Base-by-base conservation (phyloP, 345 rosid genomes). In the Hibiscus trionum region DNA sequence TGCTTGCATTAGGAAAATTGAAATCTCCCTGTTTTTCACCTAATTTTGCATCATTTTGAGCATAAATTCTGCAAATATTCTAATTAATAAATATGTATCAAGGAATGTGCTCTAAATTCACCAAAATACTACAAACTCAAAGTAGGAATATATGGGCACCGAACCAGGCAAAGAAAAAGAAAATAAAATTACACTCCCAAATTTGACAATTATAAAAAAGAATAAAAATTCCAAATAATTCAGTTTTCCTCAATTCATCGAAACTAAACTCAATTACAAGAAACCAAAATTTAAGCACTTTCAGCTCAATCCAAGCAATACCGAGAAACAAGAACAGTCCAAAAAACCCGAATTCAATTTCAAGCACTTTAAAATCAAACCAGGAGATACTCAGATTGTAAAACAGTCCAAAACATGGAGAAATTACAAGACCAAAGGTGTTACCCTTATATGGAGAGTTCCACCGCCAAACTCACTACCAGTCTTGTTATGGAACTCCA, bases 381-480 rank as follows among this genome's bases (percentile, higher is more conserved):
- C 31, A 29, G 1, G 31, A 29, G 3, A 29, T 29, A 29, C 31
- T 3, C 31, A 29, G 31, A 29, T 29, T 29, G 31, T 3, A 29
- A 29, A 29, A 29, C 31, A 29, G 31, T 29, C 31, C 31, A 29
- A 29, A 29, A 29, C 31, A 29, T 29, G 2, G 31, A 29, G 31
- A 29, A 29, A 29, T 29, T 29, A 29, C 31, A 29, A 29, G 31
- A 29, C 31, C 31, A 29, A 72, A 37, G 21, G 4, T 17, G 56
- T 2, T 35, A 94, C 98, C 97, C 90, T 78, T 57, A 94, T 74
- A 75, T 91, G 96, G 74, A 94, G 91, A 29, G 96, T 1, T 1
- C 98, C 97, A 2, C 98, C 97, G 14, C 98, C 97, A 33, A 90
- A 91, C 69, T 88, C 82, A 66, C 84, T 78, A n/a, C 90, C 97